phyloP scores from a whole-genome alignment of 345 rosid species.

The Pistacia vera region DNA sequence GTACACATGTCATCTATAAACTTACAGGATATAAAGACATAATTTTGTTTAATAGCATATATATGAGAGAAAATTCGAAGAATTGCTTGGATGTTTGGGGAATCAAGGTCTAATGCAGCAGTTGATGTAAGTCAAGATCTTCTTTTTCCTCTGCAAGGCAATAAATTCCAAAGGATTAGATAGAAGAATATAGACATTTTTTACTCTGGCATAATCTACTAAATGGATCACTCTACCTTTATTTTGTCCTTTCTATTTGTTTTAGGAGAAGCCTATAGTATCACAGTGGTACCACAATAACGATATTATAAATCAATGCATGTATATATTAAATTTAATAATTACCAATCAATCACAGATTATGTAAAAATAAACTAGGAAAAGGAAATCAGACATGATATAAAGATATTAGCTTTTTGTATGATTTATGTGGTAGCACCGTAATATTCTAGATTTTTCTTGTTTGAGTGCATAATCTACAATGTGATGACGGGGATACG shows the following conservation, averaged over 20 bases:
- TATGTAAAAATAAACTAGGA: too few species aligned
- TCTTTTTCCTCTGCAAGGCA: slow-evolving; percentile 75
- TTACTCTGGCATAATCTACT: neutral
- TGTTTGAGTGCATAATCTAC: neutral
- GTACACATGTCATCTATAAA: neutral
- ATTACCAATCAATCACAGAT: too few species aligned
- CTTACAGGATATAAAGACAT: neutral
- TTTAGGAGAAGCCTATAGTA: neutral
- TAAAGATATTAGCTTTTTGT: too few species aligned
- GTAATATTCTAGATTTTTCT: too few species aligned
- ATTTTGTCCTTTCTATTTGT: neutral
- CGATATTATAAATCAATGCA: too few species aligned
- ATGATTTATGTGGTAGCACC: too few species aligned
- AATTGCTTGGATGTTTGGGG: slow-evolving; percentile 9
- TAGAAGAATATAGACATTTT: neutral
- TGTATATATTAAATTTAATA: too few species aligned
- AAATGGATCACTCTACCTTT: neutral
- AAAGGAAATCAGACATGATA: too few species aligned
- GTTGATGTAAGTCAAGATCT: slow-evolving; percentile 75
- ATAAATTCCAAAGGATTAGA: slow-evolving; percentile 24
- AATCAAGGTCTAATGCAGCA: slow-evolving; percentile 73
- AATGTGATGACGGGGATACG: slow-evolving; percentile 46
- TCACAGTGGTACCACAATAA: too few species aligned
- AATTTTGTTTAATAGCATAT: slow-evolving; percentile 1
- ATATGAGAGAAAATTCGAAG: neutral